Percentiles rank a stretch among this genome's conserved stretches.
Evolutionary conservation across 306 rosid species (phyloP).

Genomic region (Quercus wislizeni): DNA sequence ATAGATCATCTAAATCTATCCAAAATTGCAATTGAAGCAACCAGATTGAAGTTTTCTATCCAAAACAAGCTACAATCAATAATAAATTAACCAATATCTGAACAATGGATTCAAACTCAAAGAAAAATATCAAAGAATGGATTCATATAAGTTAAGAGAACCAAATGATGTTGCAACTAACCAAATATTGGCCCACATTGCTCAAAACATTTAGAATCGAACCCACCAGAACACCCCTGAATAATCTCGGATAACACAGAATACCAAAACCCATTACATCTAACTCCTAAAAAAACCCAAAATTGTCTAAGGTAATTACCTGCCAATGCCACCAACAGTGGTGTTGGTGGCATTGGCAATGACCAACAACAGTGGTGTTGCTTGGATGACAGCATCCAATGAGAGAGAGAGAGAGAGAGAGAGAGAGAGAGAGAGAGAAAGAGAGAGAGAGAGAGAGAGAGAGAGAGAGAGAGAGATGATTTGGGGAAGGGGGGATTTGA

Average conservation of each 20-base stretch:
- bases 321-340: slow-evolving; percentile 73
- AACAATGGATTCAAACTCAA: not conserved
- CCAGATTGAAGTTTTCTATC: slow-evolving; percentile 1
- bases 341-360: too few relatives aligned
- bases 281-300: not conserved
- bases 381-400: too few relatives aligned
- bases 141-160: not conserved
- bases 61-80: not conserved
- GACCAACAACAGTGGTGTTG: too few relatives aligned
- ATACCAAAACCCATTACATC: not conserved
- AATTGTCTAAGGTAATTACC: slow-evolving; percentile 45
- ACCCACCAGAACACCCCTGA: not conserved
- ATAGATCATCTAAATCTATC: not conserved
- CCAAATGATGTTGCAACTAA: not conserved
- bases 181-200: slow-evolving; percentile 39
- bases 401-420: too few relatives aligned
- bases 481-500: too few relatives aligned
- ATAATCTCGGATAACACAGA: not conserved
- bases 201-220: not conserved
- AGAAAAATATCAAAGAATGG: not conserved
- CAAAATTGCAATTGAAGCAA: not conserved
- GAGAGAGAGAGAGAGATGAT: too few relatives aligned
- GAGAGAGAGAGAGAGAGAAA: too few relatives aligned
- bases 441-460: too few relatives aligned
- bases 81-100: not conserved